These are phyloP conservation scores for Thalassia testudinum DNA, from an alignment of 116 monocot species.

Conservation along the genomic window DNA sequence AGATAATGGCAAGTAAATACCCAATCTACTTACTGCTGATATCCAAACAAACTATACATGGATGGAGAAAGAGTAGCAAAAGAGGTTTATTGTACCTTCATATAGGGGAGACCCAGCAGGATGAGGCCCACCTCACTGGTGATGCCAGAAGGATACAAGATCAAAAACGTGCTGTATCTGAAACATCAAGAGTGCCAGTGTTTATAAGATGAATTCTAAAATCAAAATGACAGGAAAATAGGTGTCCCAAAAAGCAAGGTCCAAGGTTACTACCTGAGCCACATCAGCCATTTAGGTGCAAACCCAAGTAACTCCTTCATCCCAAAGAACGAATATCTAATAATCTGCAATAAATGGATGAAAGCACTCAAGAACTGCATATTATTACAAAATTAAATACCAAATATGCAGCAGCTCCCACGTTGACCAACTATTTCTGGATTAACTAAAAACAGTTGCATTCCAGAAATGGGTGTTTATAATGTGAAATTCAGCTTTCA, in stretches of 20 bases:
- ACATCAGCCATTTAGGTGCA: slow-evolving; percentile 76
- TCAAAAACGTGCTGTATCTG: slow-evolving; percentile 84
- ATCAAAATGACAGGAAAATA: neutral
- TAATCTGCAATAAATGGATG: slow-evolving; percentile 31
- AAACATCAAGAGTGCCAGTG: too few species aligned
- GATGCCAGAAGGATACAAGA: slow-evolving; percentile 80
- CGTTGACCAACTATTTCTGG: too few species aligned
- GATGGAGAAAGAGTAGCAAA: too few species aligned
- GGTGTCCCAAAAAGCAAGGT: neutral
- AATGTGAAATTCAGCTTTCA: too few species aligned
- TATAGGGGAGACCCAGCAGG: slow-evolving; percentile 60
- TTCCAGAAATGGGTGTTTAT: too few species aligned
- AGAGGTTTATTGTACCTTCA: slow-evolving; percentile 37
- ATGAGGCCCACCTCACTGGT: slow-evolving; percentile 82
- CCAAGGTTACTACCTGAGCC: slow-evolving; percentile 64
- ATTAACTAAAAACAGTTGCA: too few species aligned
- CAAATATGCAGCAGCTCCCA: too few species aligned
- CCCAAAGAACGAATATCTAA: slow-evolving; percentile 92
- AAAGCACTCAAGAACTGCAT: neutral
- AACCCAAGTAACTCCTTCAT: slow-evolving; percentile 69
- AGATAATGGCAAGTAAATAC: neutral
- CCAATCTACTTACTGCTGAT: neutral
- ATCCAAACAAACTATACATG: neutral
- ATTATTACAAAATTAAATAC: too few species aligned
- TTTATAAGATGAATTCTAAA: neutral